A percentile compares a stretch with the other conserved stretches of the same genome.
phyloP scores from a whole-genome alignment of 768 basidiomycete species.

The Mycena pura region DNA sequence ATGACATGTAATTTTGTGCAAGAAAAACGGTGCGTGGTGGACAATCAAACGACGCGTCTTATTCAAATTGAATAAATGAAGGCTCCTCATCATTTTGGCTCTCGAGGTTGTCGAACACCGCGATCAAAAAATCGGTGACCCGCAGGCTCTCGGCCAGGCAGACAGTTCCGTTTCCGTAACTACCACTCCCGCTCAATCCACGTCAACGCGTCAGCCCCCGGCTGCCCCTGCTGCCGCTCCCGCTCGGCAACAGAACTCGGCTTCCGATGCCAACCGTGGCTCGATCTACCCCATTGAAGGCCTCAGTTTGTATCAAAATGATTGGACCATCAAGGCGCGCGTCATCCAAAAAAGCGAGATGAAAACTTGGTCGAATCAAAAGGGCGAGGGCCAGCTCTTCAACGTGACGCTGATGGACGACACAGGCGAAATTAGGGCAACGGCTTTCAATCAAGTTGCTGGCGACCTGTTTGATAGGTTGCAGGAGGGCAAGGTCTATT shows the following conservation, averaged over 20 bases:
- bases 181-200: slow-evolving; percentile 36
- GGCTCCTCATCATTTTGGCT: slow-evolving; percentile 82
- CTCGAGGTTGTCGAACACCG: slow-evolving; percentile 60
- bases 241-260: slow-evolving; percentile 27
- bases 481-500: slow-evolving; percentile 93
- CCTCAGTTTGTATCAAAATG: slow-evolving; percentile 95
- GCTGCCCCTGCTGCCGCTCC: slow-evolving; percentile 22
- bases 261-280: slow-evolving; percentile 37
- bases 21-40: slow-evolving; percentile 71
- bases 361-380: slow-evolving; percentile 84
- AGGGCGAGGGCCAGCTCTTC: slow-evolving; percentile 96
- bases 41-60: background rate
- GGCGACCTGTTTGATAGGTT: slow-evolving; percentile 85
- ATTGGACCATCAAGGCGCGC: slow-evolving; percentile 97
- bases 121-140: slow-evolving; percentile 78
- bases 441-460: slow-evolving; percentile 87
- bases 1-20: slow-evolving; percentile 86
- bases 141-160: slow-evolving; percentile 42
- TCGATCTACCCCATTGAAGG: slow-evolving; percentile 85
- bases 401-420: slow-evolving; percentile 95
- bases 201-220: slow-evolving; percentile 25
- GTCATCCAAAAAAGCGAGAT: slow-evolving; percentile 91
- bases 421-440: slow-evolving; percentile 88
- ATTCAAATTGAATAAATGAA: slow-evolving; percentile 34
- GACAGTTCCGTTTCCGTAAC: slow-evolving; percentile 28